phyloP scores from a whole-genome alignment of 257 asterid species.

The Solanum piurae region DNA sequence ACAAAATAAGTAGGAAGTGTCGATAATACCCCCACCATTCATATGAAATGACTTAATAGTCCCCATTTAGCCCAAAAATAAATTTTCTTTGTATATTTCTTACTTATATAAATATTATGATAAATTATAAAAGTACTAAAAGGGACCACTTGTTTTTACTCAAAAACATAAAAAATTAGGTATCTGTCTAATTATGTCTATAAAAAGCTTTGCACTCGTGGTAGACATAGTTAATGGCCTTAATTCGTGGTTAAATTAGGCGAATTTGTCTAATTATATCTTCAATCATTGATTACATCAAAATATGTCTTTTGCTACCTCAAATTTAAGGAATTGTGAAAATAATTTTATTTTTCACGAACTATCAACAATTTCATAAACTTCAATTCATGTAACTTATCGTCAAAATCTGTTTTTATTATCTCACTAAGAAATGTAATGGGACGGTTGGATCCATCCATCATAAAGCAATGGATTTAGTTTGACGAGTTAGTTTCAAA shows the following conservation, averaged over 20 bases:
- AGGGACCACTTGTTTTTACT: not conserved
- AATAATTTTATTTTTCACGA: not conserved
- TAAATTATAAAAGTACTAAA: not conserved
- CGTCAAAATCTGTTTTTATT: not conserved
- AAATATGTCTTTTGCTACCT: not conserved
- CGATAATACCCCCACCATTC: not conserved
- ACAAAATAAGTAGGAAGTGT: not conserved
- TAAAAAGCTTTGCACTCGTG: not conserved
- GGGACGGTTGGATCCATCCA: not conserved
- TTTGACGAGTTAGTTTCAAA: not conserved
- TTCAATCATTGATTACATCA: not conserved
- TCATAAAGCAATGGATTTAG: not conserved
- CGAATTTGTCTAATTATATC: not conserved
- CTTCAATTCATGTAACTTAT: not conserved
- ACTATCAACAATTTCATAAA: not conserved
- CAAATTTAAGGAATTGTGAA: not conserved
- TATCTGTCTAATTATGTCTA: conserved; percentile 3
- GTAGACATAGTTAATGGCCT: conserved; percentile 10
- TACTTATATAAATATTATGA: too few relatives aligned
- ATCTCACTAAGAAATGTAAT: not conserved
- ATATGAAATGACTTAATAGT: not conserved
- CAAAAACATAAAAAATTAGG: not conserved
- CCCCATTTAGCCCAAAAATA: not conserved
- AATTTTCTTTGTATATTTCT: not conserved
- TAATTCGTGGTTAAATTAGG: not conserved